These are phyloP conservation scores for Saturnispora kantuleensis DNA, from an alignment of 805 yeast genomes.

Conservation along the genomic window DNA sequence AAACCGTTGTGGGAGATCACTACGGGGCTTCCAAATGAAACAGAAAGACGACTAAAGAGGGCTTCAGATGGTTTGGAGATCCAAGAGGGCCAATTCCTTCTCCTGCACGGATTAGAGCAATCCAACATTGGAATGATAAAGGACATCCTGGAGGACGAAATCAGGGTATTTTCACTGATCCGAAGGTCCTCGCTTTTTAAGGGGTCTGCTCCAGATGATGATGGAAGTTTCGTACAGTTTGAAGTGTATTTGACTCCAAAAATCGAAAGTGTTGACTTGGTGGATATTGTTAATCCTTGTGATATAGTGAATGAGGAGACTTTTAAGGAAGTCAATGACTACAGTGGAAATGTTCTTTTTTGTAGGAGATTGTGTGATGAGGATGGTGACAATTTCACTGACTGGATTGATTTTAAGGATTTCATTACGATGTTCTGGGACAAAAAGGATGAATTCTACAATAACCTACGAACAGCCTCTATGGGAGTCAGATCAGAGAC, in stretches of 20 bases:
- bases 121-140: conserved; percentile 39
- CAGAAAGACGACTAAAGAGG: conserved; percentile 21
- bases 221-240: conserved; percentile 21
- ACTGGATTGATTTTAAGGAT: conserved; percentile 31
- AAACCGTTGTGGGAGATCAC: no score
- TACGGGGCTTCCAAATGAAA: not conserved
- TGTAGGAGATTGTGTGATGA: conserved; percentile 36
- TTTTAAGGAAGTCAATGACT: conserved; percentile 26
- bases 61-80: conserved; percentile 39
- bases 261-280: conserved; percentile 32
- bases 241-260: conserved; percentile 52
- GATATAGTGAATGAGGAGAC: conserved; percentile 32
- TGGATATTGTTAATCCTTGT: conserved; percentile 35
- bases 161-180: conserved; percentile 38
- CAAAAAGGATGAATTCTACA: conserved; percentile 26
- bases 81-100: conserved; percentile 39
- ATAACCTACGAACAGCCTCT: conserved; percentile 23
- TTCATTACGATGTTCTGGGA: conserved; percentile 19
- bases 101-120: conserved; percentile 31
- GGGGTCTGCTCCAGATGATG: conserved; percentile 18
- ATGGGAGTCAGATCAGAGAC: conserved; percentile 15
- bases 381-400: conserved; percentile 27
- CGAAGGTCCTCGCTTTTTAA: conserved; percentile 16
- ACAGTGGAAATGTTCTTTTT: conserved; percentile 23
- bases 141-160: conserved; percentile 44